These are phyloP conservation scores for Colletotrichum orbiculare DNA, from an alignment of 2,329 filamentous ascomycete species.

Conservation along the genomic window DNA sequence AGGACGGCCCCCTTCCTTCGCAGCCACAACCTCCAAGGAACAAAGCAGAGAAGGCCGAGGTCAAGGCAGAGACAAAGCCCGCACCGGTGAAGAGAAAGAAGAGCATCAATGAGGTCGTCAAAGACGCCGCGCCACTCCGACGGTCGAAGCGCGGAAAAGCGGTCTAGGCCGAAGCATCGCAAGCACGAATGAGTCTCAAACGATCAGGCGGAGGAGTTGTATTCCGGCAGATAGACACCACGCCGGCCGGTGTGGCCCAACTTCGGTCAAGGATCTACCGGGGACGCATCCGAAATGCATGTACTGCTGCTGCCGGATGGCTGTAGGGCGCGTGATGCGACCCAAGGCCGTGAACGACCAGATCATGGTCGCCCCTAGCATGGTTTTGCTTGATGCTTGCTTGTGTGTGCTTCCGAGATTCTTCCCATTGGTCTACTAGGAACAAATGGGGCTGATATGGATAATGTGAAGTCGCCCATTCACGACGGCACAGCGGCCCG, in stretches of 20 bases:
- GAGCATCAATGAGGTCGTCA: slow-evolving; percentile 32
- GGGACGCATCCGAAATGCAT: not conserved
- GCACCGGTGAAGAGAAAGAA: slow-evolving; percentile 39
- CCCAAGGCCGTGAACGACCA: slow-evolving; percentile 3
- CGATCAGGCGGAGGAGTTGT: slow-evolving; percentile 9
- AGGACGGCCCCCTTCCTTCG: slow-evolving; percentile 29
- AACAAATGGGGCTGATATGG: not conserved
- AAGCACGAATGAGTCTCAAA: slow-evolving; percentile 4
- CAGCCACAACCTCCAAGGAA: not conserved
- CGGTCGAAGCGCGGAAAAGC: slow-evolving; percentile 44
- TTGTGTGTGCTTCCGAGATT: not conserved
- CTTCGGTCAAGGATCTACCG: slow-evolving; percentile 38
- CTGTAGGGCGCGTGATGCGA: not conserved
- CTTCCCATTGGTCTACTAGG: slow-evolving; percentile 11
- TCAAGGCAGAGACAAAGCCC: slow-evolving; percentile 25
- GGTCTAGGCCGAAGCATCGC: slow-evolving; percentile 18
- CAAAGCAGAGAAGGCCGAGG: not conserved
- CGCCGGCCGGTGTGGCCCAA: slow-evolving; percentile 26
- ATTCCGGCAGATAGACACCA: slow-evolving; percentile 1
- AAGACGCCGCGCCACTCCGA: slow-evolving; percentile 38
- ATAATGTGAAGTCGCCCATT: not conserved
- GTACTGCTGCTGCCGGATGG: not conserved
- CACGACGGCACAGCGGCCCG: slow-evolving; percentile 31
- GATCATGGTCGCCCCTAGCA: not conserved
- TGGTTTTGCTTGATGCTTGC: not conserved